Evolutionary conservation across 495 filamentous ascomycete species (phyloP).

Genomic region (Xylaria sp.): DNA sequence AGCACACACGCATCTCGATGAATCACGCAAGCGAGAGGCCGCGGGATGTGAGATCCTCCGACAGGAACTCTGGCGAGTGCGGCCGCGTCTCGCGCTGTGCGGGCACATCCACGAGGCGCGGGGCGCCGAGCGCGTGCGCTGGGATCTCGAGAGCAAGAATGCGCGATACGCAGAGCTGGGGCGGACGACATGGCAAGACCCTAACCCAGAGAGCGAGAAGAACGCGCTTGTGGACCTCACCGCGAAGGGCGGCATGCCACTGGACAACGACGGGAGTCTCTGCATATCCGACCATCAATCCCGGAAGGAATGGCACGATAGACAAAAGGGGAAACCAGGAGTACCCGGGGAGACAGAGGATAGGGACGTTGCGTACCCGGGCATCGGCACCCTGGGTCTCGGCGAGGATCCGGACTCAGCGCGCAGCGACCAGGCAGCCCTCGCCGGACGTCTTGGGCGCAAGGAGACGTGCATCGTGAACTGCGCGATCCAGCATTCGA

Average conservation of each 20-base stretch:
- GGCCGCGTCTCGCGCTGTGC: slow-evolving; percentile 84
- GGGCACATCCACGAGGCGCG: slow-evolving; percentile 82
- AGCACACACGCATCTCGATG: slow-evolving; percentile 75
- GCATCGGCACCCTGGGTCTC: slow-evolving; percentile 44
- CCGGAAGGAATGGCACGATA: slow-evolving; percentile 8
- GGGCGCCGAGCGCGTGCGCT: slow-evolving; percentile 64
- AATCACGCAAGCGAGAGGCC: slow-evolving; percentile 53
- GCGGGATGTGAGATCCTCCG: slow-evolving; percentile 76
- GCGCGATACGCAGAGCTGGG: slow-evolving; percentile 38
- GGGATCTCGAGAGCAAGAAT: slow-evolving; percentile 51
- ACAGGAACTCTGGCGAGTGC: slow-evolving; percentile 72
- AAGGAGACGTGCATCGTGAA: slow-evolving; percentile 81
- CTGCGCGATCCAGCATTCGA: slow-evolving; percentile 72
- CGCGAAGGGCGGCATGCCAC: slow-evolving; percentile 36
- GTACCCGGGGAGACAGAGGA: not conserved
- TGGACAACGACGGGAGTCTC: slow-evolving; percentile 45
- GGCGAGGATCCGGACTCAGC: slow-evolving; percentile 44
- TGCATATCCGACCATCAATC: slow-evolving; percentile 14
- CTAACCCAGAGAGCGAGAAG: slow-evolving; percentile 46
- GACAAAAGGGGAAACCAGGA: not conserved
- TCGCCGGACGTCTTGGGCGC: slow-evolving; percentile 54
- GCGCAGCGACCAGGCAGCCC: slow-evolving; percentile 50
- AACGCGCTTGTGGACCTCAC: slow-evolving; percentile 55
- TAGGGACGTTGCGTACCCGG: slow-evolving; percentile 30
- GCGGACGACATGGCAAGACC: slow-evolving; percentile 48